Conservation (phyloP, 768 basidiomycete genomes). For the Coprinopsis sp. region DNA sequence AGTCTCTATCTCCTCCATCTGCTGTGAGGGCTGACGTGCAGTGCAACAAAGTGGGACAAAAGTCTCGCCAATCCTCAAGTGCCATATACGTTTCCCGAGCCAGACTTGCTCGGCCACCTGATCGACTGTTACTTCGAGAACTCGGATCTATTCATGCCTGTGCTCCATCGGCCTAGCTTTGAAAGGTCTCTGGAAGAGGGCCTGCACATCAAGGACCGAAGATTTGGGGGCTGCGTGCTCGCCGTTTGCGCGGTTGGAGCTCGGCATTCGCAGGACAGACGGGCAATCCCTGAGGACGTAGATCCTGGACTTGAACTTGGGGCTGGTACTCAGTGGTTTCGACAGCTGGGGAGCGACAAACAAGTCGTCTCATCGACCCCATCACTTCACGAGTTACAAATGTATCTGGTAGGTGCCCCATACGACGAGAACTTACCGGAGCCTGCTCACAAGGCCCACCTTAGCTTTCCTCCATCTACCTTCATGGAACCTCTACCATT, state of each 20-base stretch:
- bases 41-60: background rate
- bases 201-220: constrained; percentile 39
- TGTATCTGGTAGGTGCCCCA: constrained; percentile 38
- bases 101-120: constrained; percentile 40
- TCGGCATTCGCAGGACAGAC: constrained; percentile 46
- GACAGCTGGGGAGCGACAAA: constrained; percentile 53
- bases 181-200: constrained; percentile 40
- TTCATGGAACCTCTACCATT: constrained; percentile 45
- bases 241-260: constrained; percentile 63
- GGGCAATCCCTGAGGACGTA: constrained; percentile 36
- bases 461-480: constrained; percentile 41
- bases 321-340: constrained; percentile 51
- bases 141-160: constrained; percentile 46
- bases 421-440: background rate
- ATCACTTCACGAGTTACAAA: constrained; percentile 64
- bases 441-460: background rate
- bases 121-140: constrained; percentile 56
- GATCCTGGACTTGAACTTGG: constrained; percentile 32
- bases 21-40: background rate
- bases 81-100: constrained; percentile 37
- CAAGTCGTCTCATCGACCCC: constrained; percentile 54
- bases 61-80: background rate
- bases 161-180: constrained; percentile 66
- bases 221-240: constrained; percentile 52
- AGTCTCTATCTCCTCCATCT: background rate